Evolutionary conservation across 1,284 basidiomycete species (phyloP).

Genomic region (Testicularia cyperi): DNA sequence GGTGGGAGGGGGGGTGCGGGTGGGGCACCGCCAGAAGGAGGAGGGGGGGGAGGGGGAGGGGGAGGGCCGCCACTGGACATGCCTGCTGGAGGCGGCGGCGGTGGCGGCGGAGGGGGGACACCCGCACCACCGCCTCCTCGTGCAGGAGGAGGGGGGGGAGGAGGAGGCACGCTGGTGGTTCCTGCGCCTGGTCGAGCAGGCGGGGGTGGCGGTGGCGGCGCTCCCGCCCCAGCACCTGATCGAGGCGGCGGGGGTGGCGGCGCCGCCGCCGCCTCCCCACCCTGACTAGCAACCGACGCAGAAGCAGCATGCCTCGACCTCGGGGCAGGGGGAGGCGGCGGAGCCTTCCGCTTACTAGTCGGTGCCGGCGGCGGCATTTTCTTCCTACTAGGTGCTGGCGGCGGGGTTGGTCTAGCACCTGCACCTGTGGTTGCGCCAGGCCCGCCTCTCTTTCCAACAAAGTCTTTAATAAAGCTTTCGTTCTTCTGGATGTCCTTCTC

Average conservation of each 20-base stretch:
- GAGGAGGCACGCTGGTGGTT: background rate
- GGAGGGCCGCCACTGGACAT: constrained; percentile 14
- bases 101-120: constrained; percentile 40
- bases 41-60: constrained; percentile 24
- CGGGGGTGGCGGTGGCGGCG: constrained; percentile 45
- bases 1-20: constrained; percentile 23
- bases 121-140: background rate
- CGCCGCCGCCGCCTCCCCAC: background rate
- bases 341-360: constrained; percentile 50
- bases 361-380: constrained; percentile 66
- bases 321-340: constrained; percentile 50
- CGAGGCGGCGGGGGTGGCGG: constrained; percentile 15
- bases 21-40: constrained; percentile 22
- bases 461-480: constrained; percentile 86
- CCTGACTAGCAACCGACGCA: constrained; percentile 17
- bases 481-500: constrained; percentile 69
- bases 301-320: constrained; percentile 22
- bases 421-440: too few species aligned
- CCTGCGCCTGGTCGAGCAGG: constrained; percentile 21
- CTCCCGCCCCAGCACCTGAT: constrained; percentile 2
- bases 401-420: constrained; percentile 42
- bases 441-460: constrained; percentile 68
- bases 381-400: constrained; percentile 64
- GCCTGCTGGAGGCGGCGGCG: constrained; percentile 40
- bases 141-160: constrained; percentile 4